These are phyloP conservation scores for Polyporus arcularius DNA, from an alignment of 768 basidiomycete genomes.

Conservation along the genomic window DNA sequence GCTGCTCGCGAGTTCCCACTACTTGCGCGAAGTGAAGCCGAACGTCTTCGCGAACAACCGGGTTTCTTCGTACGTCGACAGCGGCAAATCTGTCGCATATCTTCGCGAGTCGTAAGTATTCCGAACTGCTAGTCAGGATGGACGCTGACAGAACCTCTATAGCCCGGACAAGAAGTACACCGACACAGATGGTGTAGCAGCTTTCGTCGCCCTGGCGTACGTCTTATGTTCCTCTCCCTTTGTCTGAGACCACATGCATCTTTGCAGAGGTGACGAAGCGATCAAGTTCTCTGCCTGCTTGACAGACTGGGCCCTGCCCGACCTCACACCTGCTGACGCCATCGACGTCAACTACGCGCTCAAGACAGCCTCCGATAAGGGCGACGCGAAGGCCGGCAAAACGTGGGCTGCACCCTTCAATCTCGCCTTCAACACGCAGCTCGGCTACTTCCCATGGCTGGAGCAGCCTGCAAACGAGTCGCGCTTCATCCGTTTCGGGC, in stretches of 20 bases:
- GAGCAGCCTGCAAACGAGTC: conserved; percentile 52
- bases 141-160: neutral
- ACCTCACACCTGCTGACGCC: neutral
- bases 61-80: conserved; percentile 66
- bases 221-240: conserved; percentile 24
- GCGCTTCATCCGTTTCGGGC: conserved; percentile 67
- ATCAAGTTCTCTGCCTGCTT: conserved; percentile 75
- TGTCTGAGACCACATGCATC: neutral
- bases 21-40: conserved; percentile 66
- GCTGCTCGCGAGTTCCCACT: conserved; percentile 76
- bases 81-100: conserved; percentile 56
- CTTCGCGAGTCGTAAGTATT: conserved; percentile 48
- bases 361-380: neutral
- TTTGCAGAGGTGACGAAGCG: conserved; percentile 61
- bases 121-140: no score
- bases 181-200: conserved; percentile 64
- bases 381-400: neutral
- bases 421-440: conserved; percentile 58
- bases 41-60: conserved; percentile 75
- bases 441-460: conserved; percentile 69
- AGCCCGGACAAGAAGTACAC: conserved; percentile 69
- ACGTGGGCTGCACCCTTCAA: conserved; percentile 57
- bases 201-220: conserved; percentile 69
- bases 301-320: conserved; percentile 49
- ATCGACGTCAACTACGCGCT: conserved; percentile 2